Percentiles rank a stretch among this genome's conserved stretches.
phyloP scores from a whole-genome alignment of 2,329 filamentous ascomycete species.

The Phoma sp. region DNA sequence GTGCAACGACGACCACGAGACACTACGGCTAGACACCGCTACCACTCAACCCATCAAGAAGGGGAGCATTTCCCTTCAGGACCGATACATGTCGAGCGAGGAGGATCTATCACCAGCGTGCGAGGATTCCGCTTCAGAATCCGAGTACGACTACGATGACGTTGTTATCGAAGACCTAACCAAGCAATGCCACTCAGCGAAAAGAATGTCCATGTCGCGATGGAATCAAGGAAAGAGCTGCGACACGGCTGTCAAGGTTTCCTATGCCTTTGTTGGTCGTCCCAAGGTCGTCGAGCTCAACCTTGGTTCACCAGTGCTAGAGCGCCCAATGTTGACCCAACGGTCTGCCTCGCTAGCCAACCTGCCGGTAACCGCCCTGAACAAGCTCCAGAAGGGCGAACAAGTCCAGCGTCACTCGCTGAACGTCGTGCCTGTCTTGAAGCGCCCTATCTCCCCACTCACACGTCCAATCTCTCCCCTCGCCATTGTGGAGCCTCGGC shows the following conservation, averaged over 20 bases:
- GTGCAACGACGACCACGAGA: constrained; percentile 45
- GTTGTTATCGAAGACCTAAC: constrained; percentile 41
- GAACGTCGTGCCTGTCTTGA: constrained; percentile 24
- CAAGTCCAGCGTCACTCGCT: constrained; percentile 38
- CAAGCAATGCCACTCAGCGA: constrained; percentile 36
- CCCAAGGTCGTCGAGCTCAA: constrained; percentile 50
- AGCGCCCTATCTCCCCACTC: constrained; percentile 18
- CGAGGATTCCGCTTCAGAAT: constrained; percentile 36
- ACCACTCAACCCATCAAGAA: constrained; percentile 29
- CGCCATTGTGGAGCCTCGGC: constrained; percentile 29
- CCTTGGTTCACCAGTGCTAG: constrained; percentile 27
- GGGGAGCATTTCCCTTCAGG: constrained; percentile 40
- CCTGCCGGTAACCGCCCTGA: constrained; percentile 37
- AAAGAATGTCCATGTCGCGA: constrained; percentile 43
- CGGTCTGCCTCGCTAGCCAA: constrained; percentile 47
- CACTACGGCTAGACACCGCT: constrained; percentile 43
- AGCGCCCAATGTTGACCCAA: constrained; percentile 29
- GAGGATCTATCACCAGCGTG: constrained; percentile 49
- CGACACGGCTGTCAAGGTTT: constrained; percentile 48
- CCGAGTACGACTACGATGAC: constrained; percentile 42
- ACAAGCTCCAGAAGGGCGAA: constrained; percentile 38
- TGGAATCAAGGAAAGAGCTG: constrained; percentile 45
- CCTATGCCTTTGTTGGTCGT: constrained; percentile 47
- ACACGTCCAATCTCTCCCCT: constrained; percentile 36
- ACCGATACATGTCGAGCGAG: constrained; percentile 50